Evolutionary conservation across 768 basidiomycete species (phyloP), one percentile per base, ranked within the genome.

Genomic region (Kwoniella heveanensis): DNA sequence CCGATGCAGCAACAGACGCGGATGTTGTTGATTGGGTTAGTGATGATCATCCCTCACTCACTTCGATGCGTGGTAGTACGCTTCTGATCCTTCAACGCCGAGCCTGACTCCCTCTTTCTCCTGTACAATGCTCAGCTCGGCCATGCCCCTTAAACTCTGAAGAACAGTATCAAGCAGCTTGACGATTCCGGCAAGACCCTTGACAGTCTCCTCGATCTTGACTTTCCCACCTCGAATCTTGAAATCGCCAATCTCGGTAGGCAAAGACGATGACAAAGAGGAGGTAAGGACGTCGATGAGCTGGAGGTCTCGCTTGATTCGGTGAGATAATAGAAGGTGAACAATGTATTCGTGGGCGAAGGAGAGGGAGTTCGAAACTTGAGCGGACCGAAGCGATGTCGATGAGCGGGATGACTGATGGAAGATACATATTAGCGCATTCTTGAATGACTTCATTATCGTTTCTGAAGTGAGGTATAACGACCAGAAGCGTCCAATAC

Each of bases 301-400:
- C 24, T 92, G 85, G 3, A 92, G 84, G 74, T 98, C 94, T 17
- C 94, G 88, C 74, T 92, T 87, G 55, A 91, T 92, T 9, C 94
- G 90, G 55, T 88, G 86, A 21, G 90, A 87, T 54, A 96, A 85
- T 30, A 96, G 87, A 66, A 92, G 90, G 79, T 91, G 92, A 50
- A 90, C 85, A 70, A 95, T 87, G 77, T 88, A 95, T 19, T 89
- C 86, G 70, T 96, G 90, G 54, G 94, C 92, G 29, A 88, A 85
- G 25, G 91, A 60, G 47, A 61, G 71, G 47, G 67, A 73, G 55
- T 73, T 54, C 54, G 67, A 65, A 54, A 63, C 74, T 54, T 58
- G 70, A 49, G 69, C 65, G 26, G 70, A 74, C 55, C 69, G 67
- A 26, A 73, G 66, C 12, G 66, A 73, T 52, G 62, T 71, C 9